These are phyloP conservation scores for Dendrobium catenatum DNA, from an alignment of 106 monocot species.

Conservation along the genomic window DNA sequence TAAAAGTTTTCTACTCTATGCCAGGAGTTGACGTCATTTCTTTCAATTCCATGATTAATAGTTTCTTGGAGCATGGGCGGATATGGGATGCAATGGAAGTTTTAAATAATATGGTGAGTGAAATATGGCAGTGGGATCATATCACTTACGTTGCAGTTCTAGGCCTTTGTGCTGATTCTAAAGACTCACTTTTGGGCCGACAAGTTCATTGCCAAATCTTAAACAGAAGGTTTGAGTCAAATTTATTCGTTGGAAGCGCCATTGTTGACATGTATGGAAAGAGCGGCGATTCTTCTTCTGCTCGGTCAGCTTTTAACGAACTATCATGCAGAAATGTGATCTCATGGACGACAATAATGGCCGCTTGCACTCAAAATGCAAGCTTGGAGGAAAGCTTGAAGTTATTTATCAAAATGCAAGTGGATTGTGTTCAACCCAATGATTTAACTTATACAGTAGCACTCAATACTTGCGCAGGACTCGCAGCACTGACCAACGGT, in stretches of 20 bases:
- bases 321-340: constrained; percentile 37
- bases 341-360: constrained; percentile 63
- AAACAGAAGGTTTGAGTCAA: constrained; percentile 27
- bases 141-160: constrained; percentile 49
- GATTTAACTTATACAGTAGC: constrained; percentile 46
- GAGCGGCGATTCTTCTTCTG: constrained; percentile 23
- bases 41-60: constrained; percentile 57
- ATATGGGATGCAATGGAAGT: constrained; percentile 23
- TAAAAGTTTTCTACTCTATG: constrained; percentile 17
- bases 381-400: constrained; percentile 56
- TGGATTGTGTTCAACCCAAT: constrained; percentile 31
- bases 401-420: constrained; percentile 41
- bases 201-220: constrained; percentile 49
- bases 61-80: constrained; percentile 34
- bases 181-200: constrained; percentile 30
- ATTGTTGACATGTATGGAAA: constrained; percentile 71
- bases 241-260: constrained; percentile 40
- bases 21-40: constrained; percentile 28
- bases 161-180: constrained; percentile 37
- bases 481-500: constrained; percentile 48
- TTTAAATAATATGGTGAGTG: constrained; percentile 23
- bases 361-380: constrained; percentile 42
- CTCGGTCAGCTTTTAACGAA: constrained; percentile 22
- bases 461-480: constrained; percentile 41
- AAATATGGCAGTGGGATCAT: constrained; percentile 49